Evolutionary conservation across 331 rosid genomes (phyloP), one percentile per base, ranked within the genome.

Genomic region (Saraca asoca): DNA sequence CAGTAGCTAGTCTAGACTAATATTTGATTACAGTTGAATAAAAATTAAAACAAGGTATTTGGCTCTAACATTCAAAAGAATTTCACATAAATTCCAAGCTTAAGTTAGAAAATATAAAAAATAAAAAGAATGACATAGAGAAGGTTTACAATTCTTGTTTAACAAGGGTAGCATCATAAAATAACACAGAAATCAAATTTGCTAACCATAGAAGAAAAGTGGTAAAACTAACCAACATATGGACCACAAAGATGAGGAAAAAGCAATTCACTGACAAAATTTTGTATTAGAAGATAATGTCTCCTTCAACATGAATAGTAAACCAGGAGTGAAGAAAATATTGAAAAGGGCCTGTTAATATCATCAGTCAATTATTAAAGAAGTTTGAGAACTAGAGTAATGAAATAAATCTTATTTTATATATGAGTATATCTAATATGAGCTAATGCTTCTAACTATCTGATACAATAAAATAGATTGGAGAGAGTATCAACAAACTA

Each of bases 401-500:
- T 12, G 51, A 19, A 37, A 48, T 6, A 8, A 12, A 41, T 24
- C 31, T 24, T 1, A 24, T 24, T 24, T 62, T 31, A 48, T 54
- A 46, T 61, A 12, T 68, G 15, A 31, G n/a, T 43, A 29, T 39
- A 9, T 44, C 52, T 33, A 2, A 18, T 33, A 53, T 55, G 17
- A 14, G 37, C 24, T 20, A 35, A 43, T 0, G 20, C 24, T 51
- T 49, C 34, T 37, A 8, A 38, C 41, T 34, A 69, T n/a, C 3
- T 9, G 17, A 49, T 19, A 39, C 9, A 52, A 58, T 0, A 58
- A 12, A 11, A 34, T 46, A 13, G 7, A 45, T 7, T 24, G 31
- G 31, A 35, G 33, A 74, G 17, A 35, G 33, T 42, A 42, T 33
- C 0, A 53, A 45, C 24, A n/a, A 12, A 54, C 71, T 7, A 62